Percentiles rank a stretch among this genome's conserved stretches.
Conservation (phyloP, 305 asterid genomes). For the Caryopteris hybrid region DNA sequence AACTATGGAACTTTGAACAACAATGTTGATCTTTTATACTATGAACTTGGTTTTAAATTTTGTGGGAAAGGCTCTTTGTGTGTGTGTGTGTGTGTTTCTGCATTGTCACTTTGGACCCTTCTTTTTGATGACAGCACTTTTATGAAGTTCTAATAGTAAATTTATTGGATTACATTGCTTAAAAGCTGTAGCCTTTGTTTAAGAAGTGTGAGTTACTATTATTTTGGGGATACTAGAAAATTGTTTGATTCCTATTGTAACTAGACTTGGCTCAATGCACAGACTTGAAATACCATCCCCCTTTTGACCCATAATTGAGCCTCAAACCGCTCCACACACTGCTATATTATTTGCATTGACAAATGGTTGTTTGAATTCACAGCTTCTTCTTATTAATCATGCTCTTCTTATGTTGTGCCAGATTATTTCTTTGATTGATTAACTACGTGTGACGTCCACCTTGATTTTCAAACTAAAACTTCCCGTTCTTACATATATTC, state of each 20-base stretch:
- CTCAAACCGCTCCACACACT: not conserved
- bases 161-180: too few relatives aligned
- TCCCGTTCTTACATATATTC: slow-evolving; percentile 24
- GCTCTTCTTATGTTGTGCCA: not conserved
- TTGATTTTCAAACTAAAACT: slow-evolving; percentile 9
- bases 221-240: not conserved
- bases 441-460: not conserved
- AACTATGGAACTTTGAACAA: not conserved
- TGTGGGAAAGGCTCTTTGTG: not conserved
- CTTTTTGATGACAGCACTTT: too few relatives aligned
- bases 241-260: not conserved
- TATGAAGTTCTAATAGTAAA: too few relatives aligned
- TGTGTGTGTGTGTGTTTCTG: not conserved
- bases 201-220: not conserved
- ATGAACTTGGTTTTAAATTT: slow-evolving; percentile 8
- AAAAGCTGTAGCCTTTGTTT: not conserved
- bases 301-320: not conserved
- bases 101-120: too few relatives aligned
- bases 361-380: not conserved
- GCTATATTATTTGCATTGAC: not conserved
- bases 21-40: not conserved
- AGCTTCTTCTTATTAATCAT: not conserved
- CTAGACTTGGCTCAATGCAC: not conserved
- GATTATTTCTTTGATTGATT: not conserved
- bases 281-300: not conserved